Evolutionary conservation across 2,329 filamentous ascomycete genomes (phyloP).

Genomic region (Sporothrix pseudoabietina): DNA sequence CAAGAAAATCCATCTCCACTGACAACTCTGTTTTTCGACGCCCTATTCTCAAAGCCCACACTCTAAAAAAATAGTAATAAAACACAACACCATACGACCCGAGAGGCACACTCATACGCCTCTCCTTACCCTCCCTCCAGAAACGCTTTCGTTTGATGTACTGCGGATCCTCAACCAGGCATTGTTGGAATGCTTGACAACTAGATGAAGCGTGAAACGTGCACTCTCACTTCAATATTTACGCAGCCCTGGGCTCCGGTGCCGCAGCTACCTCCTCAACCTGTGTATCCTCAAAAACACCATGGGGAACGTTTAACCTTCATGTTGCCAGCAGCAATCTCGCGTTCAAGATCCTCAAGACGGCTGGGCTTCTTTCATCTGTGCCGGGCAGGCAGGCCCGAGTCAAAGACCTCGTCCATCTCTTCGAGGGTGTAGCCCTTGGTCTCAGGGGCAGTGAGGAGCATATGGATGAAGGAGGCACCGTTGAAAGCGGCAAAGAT

Average conservation of each 20-base stretch:
- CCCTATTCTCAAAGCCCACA: no score
- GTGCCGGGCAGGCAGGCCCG: constrained; percentile 61
- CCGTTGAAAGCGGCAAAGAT: constrained; percentile 74
- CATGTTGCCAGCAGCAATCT: constrained; percentile 52
- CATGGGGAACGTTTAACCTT: constrained; percentile 41
- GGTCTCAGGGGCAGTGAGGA: constrained; percentile 65
- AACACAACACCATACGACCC: neutral
- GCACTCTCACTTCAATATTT: neutral
- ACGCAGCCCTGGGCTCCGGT: neutral
- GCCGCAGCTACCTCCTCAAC: neutral
- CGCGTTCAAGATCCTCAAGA: constrained; percentile 50
- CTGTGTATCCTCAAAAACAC: neutral
- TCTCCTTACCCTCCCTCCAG: neutral
- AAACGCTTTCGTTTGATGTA: neutral
- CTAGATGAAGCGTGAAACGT: neutral
- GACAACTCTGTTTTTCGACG: neutral
- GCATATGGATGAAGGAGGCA: constrained; percentile 68
- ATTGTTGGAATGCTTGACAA: neutral
- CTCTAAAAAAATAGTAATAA: neutral
- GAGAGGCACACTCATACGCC: neutral
- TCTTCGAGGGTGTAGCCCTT: constrained; percentile 75
- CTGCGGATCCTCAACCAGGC: neutral
- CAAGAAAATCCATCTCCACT: neutral
- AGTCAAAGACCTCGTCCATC: constrained; percentile 71
- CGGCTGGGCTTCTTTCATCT: constrained; percentile 47